These are phyloP conservation scores for Malus asiatica DNA, from an alignment of 306 rosid genomes.

Conservation along the genomic window DNA sequence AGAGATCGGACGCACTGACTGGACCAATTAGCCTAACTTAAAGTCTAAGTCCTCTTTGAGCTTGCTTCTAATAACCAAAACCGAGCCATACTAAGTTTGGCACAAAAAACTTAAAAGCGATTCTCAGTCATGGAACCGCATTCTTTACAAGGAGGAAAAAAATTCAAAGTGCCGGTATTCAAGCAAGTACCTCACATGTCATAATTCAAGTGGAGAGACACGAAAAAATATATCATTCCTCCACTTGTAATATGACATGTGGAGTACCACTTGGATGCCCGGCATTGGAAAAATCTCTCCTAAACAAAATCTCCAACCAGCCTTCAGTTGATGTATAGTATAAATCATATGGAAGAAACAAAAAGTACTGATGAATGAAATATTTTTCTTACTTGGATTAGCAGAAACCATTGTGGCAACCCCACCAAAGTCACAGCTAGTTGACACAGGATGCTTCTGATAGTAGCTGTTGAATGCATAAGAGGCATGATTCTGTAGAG, in stretches of 20 bases:
- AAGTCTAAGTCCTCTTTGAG: not conserved
- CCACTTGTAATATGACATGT: no score
- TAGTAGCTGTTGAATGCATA: constrained; percentile 79
- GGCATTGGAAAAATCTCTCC: no score
- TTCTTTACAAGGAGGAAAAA: no score
- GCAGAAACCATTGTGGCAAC: constrained; percentile 47
- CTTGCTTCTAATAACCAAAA: not conserved
- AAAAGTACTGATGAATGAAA: not conserved
- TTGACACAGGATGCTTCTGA: constrained; percentile 67
- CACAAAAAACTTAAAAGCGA: not conserved
- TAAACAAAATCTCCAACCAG: not conserved
- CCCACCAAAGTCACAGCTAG: constrained; percentile 94
- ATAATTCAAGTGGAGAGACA: no score
- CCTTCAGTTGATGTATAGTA: not conserved
- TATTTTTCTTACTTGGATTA: constrained; percentile 67
- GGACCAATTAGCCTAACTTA: not conserved
- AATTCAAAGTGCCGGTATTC: no score
- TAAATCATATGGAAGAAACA: not conserved
- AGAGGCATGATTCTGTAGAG: constrained; percentile 81
- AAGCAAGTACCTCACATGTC: no score
- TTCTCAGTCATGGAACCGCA: not conserved
- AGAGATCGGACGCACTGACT: not conserved
- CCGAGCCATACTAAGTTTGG: not conserved
- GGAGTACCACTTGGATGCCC: no score
- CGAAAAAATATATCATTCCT: no score